phyloP scores from a whole-genome alignment of 371 early-diverging fungal genomes.

The Circinella minor region DNA sequence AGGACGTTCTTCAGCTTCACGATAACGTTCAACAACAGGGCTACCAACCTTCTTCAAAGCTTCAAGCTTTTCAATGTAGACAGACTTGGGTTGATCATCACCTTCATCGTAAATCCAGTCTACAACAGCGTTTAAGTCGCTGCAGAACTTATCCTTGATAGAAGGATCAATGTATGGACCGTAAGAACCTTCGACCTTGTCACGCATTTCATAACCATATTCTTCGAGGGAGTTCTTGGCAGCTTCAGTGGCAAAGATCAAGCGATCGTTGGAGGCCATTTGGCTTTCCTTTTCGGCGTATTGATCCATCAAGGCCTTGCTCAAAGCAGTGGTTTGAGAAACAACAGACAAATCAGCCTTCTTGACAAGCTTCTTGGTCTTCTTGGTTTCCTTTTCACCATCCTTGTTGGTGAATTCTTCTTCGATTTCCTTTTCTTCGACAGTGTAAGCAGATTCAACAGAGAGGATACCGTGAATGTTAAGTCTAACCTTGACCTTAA shows the following conservation, averaged over 20 bases:
- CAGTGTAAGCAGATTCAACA: constrained; percentile 86
- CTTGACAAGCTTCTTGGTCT: constrained; percentile 88
- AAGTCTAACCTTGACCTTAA: constrained; percentile 93
- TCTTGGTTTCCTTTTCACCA: constrained; percentile 65
- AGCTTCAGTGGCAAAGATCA: constrained; percentile 93
- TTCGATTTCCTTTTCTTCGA: constrained; percentile 85
- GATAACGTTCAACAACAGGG: constrained; percentile 82
- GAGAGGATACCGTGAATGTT: constrained; percentile 84
- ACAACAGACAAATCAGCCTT: constrained; percentile 84
- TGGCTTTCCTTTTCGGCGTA: constrained; percentile 82
- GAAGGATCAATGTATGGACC: constrained; percentile 75
- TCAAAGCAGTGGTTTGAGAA: constrained; percentile 63
- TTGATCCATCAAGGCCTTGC: constrained; percentile 59
- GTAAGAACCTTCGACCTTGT: constrained; percentile 78
- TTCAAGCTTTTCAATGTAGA: constrained; percentile 83
- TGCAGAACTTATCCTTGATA: constrained; percentile 71
- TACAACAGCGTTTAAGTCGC: constrained; percentile 80
- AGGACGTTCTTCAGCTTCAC: constrained; percentile 88
- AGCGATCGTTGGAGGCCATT: constrained; percentile 86
- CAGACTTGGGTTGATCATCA: constrained; percentile 89
- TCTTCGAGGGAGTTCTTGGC: constrained; percentile 96
- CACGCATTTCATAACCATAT: constrained; percentile 96
- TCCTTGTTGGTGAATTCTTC: constrained; percentile 68
- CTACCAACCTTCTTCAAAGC: constrained; percentile 83
- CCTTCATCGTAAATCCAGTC: constrained; percentile 98